Conservation (phyloP, 78 protist species). For the Thecamonas trahens region DNA sequence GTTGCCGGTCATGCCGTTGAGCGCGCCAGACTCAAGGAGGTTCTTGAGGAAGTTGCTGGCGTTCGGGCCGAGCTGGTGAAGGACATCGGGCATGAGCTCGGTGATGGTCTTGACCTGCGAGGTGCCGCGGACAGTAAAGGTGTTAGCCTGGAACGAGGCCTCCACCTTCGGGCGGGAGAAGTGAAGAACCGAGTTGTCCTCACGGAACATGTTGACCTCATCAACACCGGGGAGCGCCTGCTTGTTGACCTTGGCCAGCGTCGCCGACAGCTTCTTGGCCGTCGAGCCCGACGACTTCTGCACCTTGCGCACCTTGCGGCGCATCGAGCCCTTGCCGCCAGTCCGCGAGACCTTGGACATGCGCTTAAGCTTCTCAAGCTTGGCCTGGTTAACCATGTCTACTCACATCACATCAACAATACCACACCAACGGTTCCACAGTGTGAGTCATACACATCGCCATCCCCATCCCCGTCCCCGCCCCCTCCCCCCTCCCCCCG, state of each 20-base stretch:
- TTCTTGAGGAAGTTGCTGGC: not conserved
- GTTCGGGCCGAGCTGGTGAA: constrained; percentile 9
- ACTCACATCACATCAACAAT: too few species aligned
- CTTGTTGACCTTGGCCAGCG: not conserved
- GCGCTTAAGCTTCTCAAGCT: constrained; percentile 7
- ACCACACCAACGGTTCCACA: too few species aligned
- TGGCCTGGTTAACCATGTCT: too few species aligned
- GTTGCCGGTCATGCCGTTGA: too few species aligned
- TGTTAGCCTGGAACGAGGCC: constrained; percentile 28
- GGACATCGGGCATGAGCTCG: constrained; percentile 11
- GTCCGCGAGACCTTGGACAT: not conserved
- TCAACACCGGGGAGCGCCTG: constrained; percentile 20
- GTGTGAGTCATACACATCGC: too few species aligned
- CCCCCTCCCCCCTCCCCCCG: too few species aligned
- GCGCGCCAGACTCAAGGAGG: too few species aligned
- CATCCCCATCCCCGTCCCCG: too few species aligned
- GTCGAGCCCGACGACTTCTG: constrained; percentile 1
- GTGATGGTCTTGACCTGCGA: constrained; percentile 29
- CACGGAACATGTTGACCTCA: constrained; percentile 60
- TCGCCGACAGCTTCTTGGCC: constrained; percentile 16
- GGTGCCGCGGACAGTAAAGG: constrained; percentile 60
- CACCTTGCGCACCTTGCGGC: constrained; percentile 16
- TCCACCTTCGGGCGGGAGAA: constrained; percentile 51
- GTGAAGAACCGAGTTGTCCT: constrained; percentile 63
- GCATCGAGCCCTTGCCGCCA: constrained; percentile 33